phyloP scores from a whole-genome alignment of 2,329 filamentous ascomycete genomes.

The Fusarium duplospermum region DNA sequence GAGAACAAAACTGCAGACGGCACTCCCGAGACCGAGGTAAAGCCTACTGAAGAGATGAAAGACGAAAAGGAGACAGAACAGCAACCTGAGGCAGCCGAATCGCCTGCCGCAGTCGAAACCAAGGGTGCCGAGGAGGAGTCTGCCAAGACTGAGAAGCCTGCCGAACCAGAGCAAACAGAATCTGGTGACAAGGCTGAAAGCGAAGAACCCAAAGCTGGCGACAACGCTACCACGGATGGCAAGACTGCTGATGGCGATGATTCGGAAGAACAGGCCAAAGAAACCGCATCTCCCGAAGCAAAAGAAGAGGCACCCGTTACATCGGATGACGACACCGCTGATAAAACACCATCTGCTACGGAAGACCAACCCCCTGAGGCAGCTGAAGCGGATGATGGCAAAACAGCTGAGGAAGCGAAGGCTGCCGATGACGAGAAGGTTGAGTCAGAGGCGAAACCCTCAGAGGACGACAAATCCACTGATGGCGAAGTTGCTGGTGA shows the following conservation, averaged over 20 bases:
- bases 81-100: neutral
- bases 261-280: neutral
- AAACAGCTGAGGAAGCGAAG: neutral
- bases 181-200: neutral
- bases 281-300: constrained; percentile 7
- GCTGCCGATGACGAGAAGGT: neutral
- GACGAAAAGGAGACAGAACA: neutral
- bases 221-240: neutral
- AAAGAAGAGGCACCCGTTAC: neutral
- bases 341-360: neutral
- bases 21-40: neutral
- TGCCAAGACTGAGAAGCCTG: neutral
- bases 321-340: neutral
- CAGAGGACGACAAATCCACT: neutral
- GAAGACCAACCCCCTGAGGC: neutral
- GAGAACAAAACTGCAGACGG: neutral
- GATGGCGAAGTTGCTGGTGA: neutral
- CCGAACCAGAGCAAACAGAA: neutral
- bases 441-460: neutral
- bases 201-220: neutral
- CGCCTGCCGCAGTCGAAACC: neutral
- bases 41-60: neutral
- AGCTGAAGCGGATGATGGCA: neutral
- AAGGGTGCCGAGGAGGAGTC: neutral
- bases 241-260: neutral